Percentiles rank a stretch among this genome's conserved stretches.
Evolutionary conservation across 345 rosid species (phyloP).

Genomic region (Populus deltoides): DNA sequence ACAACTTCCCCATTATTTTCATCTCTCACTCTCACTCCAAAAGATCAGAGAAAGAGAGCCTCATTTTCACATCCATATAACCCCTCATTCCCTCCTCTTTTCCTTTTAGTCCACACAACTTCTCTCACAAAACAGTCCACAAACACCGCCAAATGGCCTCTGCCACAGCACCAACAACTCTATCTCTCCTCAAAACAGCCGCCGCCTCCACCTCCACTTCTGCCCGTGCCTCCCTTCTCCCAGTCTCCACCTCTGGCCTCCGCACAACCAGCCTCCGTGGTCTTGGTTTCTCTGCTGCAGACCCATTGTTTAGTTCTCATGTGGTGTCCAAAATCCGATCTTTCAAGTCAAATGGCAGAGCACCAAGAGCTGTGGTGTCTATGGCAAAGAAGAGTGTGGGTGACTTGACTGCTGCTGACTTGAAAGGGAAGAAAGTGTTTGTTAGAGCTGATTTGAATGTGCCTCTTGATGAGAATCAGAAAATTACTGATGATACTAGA

Average conservation of each 20-base stretch:
- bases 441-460: conserved; percentile 95
- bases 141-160: conserved; percentile 46
- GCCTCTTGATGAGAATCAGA: conserved; percentile 85
- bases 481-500: conserved; percentile 94
- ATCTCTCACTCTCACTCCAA: background rate
- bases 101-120: background rate
- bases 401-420: conserved; percentile 62
- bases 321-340: conserved; percentile 48
- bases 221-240: conserved; percentile 43
- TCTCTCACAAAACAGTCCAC: background rate
- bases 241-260: conserved; percentile 31
- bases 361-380: conserved; percentile 49
- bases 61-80: conserved; percentile 2
- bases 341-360: conserved; percentile 23
- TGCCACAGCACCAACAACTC: conserved; percentile 56
- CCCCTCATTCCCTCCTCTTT: background rate
- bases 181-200: conserved; percentile 60
- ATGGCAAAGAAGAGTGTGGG: conserved; percentile 97
- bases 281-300: conserved; percentile 60
- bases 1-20: conserved; percentile 24
- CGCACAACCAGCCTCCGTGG: conserved; percentile 34
- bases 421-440: conserved; percentile 93
- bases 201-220: conserved; percentile 41
- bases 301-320: conserved; percentile 44
- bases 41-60: background rate